These are phyloP conservation scores for Populus euphratica DNA, from an alignment of 345 rosid species.

Conservation along the genomic window DNA sequence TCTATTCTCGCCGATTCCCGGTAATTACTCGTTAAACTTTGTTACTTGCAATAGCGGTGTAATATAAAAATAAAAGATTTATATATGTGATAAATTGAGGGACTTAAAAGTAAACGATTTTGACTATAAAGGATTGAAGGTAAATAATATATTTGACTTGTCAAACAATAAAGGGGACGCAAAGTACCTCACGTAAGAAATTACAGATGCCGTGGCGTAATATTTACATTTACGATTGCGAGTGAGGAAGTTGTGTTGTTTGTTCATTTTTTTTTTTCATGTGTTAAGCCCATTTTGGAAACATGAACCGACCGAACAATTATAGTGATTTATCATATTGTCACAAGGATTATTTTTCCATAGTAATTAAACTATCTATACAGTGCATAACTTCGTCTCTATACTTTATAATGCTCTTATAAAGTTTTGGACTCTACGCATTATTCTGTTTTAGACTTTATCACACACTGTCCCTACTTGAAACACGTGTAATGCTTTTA, in stretches of 20 bases:
- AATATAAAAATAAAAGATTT: background rate
- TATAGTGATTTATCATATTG: background rate
- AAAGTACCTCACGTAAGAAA: background rate
- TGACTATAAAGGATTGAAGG: slow-evolving; percentile 11
- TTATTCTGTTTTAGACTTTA: background rate
- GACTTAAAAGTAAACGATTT: slow-evolving; percentile 20
- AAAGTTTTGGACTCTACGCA: slow-evolving; percentile 22
- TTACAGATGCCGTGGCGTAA: background rate
- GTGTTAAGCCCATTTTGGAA: background rate
- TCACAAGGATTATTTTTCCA: background rate
- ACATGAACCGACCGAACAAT: slow-evolving; percentile 10
- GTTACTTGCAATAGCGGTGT: background rate
- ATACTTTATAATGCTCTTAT: slow-evolving; percentile 5
- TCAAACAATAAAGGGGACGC: slow-evolving; percentile 32
- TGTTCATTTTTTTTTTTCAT: background rate
- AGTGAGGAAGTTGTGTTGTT: background rate
- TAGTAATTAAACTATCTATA: background rate
- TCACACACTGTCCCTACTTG: background rate
- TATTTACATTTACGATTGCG: too few species aligned
- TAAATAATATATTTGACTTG: slow-evolving; percentile 40
- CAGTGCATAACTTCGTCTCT: slow-evolving; percentile 1
- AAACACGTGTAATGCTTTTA: background rate
- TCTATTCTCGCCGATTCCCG: slow-evolving; percentile 66
- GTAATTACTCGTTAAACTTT: slow-evolving; percentile 35
- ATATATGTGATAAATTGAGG: background rate